Percentiles rank a stretch among this genome's conserved stretches.
Evolutionary conservation across 2,329 filamentous ascomycete species (phyloP).

Genomic region (Didymella lethalis): DNA sequence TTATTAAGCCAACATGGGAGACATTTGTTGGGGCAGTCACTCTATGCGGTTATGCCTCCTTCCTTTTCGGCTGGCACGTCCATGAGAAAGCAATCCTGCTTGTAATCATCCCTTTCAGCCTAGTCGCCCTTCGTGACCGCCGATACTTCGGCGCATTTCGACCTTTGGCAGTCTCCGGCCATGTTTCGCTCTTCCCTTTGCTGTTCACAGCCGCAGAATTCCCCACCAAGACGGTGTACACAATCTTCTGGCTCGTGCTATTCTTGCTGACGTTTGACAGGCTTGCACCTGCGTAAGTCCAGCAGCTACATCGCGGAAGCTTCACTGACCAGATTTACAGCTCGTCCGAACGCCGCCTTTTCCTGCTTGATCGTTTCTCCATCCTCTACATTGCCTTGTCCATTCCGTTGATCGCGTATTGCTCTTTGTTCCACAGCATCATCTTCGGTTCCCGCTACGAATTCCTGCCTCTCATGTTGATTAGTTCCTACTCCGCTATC

Average conservation of each 20-base stretch:
- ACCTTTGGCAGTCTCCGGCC: constrained; percentile 88
- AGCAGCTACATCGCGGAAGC: background rate
- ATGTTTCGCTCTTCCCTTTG: constrained; percentile 93
- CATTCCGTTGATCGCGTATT: constrained; percentile 88
- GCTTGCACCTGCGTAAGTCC: constrained; percentile 76
- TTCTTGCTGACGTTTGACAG: constrained; percentile 89
- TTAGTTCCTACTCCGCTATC: constrained; percentile 89
- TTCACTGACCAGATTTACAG: constrained; percentile 26
- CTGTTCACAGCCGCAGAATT: constrained; percentile 93
- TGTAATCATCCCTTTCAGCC: constrained; percentile 92
- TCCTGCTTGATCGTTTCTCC: constrained; percentile 89
- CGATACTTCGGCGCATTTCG: constrained; percentile 91
- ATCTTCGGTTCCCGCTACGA: constrained; percentile 84
- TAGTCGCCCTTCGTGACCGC: constrained; percentile 88
- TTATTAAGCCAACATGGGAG: constrained; percentile 82
- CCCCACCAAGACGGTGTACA: constrained; percentile 92
- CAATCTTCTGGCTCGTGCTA: constrained; percentile 85
- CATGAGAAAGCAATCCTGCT: constrained; percentile 97
- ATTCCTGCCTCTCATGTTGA: constrained; percentile 97
- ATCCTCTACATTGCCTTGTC: constrained; percentile 88
- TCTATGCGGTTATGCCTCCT: constrained; percentile 93
- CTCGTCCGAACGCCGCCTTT: constrained; percentile 65
- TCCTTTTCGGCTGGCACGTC: constrained; percentile 98
- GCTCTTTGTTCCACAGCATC: constrained; percentile 81
- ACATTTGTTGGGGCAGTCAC: constrained; percentile 89